phyloP scores from a whole-genome alignment of 2,329 filamentous ascomycete genomes.

The Monosporascus sp. region DNA sequence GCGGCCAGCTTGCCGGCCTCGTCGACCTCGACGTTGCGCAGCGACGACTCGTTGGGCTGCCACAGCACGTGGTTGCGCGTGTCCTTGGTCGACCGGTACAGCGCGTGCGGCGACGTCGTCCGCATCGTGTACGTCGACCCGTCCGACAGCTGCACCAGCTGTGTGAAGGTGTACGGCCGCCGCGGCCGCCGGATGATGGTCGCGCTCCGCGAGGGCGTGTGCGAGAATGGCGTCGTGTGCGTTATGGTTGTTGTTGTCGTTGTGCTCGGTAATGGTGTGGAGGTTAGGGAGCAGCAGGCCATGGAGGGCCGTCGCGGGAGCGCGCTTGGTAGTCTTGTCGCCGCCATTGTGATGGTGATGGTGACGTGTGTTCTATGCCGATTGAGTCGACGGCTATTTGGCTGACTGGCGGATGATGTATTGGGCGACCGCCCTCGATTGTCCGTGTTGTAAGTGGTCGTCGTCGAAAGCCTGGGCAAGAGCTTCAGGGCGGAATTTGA shows the following conservation, averaged over 20 bases:
- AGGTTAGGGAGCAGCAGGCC: slow-evolving; percentile 12
- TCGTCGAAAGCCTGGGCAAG: too few relatives aligned
- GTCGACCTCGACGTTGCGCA: slow-evolving; percentile 88
- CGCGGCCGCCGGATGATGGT: slow-evolving; percentile 84
- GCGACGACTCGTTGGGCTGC: slow-evolving; percentile 77
- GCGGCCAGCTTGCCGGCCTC: slow-evolving; percentile 85
- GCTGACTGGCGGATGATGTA: not conserved
- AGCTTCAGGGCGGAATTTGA: not conserved
- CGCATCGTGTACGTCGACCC: slow-evolving; percentile 78
- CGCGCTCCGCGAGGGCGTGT: slow-evolving; percentile 68
- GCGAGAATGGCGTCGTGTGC: slow-evolving; percentile 16
- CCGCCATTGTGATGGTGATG: slow-evolving; percentile 22
- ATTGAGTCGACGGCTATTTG: slow-evolving; percentile 1
- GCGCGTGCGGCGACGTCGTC: slow-evolving; percentile 64
- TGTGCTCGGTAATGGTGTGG: slow-evolving; percentile 10
- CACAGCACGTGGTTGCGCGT: slow-evolving; percentile 83
- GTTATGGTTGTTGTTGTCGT: not conserved
- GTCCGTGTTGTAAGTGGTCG: too few relatives aligned
- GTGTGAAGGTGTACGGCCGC: slow-evolving; percentile 94
- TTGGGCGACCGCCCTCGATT: too few relatives aligned
- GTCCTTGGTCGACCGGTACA: slow-evolving; percentile 67
- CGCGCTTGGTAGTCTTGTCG: slow-evolving; percentile 26
- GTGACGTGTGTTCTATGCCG: slow-evolving; percentile 2
- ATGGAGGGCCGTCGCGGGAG: slow-evolving; percentile 25
- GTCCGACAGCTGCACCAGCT: slow-evolving; percentile 87